Percentiles rank a stretch among this genome's conserved stretches.
Conservation (phyloP, 2,329 filamentous ascomycete genomes). For the Diplodia corticola region DNA sequence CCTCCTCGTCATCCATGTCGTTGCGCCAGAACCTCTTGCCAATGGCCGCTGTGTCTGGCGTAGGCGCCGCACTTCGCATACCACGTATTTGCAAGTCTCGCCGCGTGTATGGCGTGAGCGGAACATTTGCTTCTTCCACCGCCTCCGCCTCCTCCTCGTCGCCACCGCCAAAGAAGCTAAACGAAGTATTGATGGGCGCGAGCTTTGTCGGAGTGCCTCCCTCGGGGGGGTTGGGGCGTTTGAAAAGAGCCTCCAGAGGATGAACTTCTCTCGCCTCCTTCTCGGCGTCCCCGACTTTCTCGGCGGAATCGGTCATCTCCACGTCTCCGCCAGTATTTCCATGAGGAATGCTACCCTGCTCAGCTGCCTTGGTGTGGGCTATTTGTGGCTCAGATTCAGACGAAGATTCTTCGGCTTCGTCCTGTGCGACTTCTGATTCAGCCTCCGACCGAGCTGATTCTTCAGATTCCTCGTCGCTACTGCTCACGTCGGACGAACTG, state of each 20-base stretch:
- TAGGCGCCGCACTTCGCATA: constrained; percentile 86
- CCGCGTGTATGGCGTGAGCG: constrained; percentile 80
- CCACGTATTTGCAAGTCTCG: constrained; percentile 74
- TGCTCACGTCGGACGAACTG: constrained; percentile 34
- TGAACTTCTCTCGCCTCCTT: constrained; percentile 58
- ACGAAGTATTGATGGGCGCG: constrained; percentile 57
- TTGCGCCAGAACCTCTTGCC: constrained; percentile 59
- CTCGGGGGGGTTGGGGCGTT: constrained; percentile 56
- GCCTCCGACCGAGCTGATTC: constrained; percentile 27
- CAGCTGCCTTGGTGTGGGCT: constrained; percentile 23
- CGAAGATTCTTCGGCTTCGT: constrained; percentile 26
- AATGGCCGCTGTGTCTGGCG: constrained; percentile 85
- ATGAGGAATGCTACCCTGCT: constrained; percentile 24
- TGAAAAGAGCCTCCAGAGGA: constrained; percentile 90
- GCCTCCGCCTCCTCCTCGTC: constrained; percentile 31
- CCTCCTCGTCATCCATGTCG: constrained; percentile 47
- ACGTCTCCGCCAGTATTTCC: constrained; percentile 6
- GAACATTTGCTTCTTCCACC: constrained; percentile 47
- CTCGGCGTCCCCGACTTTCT: background rate
- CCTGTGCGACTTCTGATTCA: constrained; percentile 26
- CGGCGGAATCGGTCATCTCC: constrained; percentile 19
- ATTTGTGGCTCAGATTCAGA: constrained; percentile 27
- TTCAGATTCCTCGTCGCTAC: constrained; percentile 21
- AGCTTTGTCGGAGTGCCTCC: constrained; percentile 43
- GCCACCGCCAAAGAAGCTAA: constrained; percentile 71